A percentile compares a stretch with the other conserved stretches of the same genome.
Conservation (phyloP, 2,329 filamentous ascomycete genomes). For the Colletotrichum magnum region DNA sequence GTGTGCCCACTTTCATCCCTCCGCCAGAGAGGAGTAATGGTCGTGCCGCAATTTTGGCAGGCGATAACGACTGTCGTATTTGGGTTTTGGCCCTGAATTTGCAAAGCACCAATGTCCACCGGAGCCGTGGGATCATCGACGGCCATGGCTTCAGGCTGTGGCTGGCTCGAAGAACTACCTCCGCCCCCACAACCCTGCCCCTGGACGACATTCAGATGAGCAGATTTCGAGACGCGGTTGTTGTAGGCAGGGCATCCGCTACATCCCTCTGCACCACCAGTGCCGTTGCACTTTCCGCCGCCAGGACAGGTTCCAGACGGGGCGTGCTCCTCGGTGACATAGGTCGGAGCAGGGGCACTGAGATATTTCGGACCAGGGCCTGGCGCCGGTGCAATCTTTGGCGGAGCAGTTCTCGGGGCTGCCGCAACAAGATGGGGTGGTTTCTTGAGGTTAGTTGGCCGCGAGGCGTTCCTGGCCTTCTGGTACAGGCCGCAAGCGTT, state of each 20-base stretch:
- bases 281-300: conserved; percentile 95
- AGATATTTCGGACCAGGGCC: conserved; percentile 57
- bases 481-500: conserved; percentile 97
- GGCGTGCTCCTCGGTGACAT: conserved; percentile 82
- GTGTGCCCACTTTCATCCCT: conserved; percentile 95
- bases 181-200: conserved; percentile 54
- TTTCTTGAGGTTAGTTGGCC: conserved; percentile 91
- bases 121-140: conserved; percentile 57
- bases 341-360: conserved; percentile 71
- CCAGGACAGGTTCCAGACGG: conserved; percentile 92
- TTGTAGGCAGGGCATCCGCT: conserved; percentile 98
- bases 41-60: conserved; percentile 97
- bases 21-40: conserved; percentile 95
- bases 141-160: conserved; percentile 42
- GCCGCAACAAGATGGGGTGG: conserved; percentile 68
- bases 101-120: conserved; percentile 65
- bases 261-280: conserved; percentile 93
- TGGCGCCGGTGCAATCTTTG: conserved; percentile 50
- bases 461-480: conserved; percentile 91
- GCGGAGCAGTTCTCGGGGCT: conserved; percentile 58
- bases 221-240: conserved; percentile 92
- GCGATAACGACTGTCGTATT: conserved; percentile 82
- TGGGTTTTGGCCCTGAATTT: conserved; percentile 53
- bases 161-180: conserved; percentile 42
- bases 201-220: conserved; percentile 75